phyloP scores from a whole-genome alignment of 495 filamentous ascomycete genomes.

The Lasiosphaeria ovina region DNA sequence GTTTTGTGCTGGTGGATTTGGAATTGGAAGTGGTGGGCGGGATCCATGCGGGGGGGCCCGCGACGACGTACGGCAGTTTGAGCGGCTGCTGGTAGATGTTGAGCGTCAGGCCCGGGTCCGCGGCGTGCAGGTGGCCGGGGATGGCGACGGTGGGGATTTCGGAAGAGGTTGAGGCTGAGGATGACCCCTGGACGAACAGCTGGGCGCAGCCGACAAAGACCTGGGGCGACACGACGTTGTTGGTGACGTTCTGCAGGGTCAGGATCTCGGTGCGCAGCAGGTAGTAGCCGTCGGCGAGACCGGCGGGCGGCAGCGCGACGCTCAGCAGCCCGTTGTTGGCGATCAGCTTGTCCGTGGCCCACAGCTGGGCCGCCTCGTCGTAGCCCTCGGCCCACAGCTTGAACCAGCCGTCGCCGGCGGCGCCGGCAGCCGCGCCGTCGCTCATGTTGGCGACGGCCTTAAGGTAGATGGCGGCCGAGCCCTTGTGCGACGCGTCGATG shows the following conservation, averaged over 20 bases:
- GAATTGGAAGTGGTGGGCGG: slow-evolving; percentile 19
- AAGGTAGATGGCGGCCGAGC: slow-evolving; percentile 70
- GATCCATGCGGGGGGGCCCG: slow-evolving; percentile 56
- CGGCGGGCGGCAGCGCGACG: slow-evolving; percentile 52
- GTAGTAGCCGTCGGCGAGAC: slow-evolving; percentile 63
- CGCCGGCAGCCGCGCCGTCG: slow-evolving; percentile 46
- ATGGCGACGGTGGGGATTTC: slow-evolving; percentile 52
- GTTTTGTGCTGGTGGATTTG: slow-evolving; percentile 2
- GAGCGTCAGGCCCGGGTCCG: slow-evolving; percentile 55
- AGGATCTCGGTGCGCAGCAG: slow-evolving; percentile 66
- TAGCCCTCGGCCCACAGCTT: slow-evolving; percentile 73
- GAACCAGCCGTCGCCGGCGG: slow-evolving; percentile 70
- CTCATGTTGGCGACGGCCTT: slow-evolving; percentile 55
- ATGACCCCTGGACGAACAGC: slow-evolving; percentile 52
- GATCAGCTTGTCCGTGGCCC: slow-evolving; percentile 69
- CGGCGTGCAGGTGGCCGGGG: slow-evolving; percentile 57
- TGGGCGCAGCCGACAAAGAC: slow-evolving; percentile 72
- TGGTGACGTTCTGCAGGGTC: slow-evolving; percentile 62
- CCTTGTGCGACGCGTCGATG: slow-evolving; percentile 64
- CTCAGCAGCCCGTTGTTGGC: slow-evolving; percentile 61
- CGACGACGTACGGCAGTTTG: slow-evolving; percentile 51
- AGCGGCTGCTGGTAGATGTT: slow-evolving; percentile 54
- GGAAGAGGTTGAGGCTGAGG: slow-evolving; percentile 33
- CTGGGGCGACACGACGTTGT: slow-evolving; percentile 53
- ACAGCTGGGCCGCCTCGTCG: slow-evolving; percentile 47